These are phyloP conservation scores for Pleochaeta shiraiana DNA, from an alignment of 2,329 filamentous ascomycete species.

Conservation along the genomic window DNA sequence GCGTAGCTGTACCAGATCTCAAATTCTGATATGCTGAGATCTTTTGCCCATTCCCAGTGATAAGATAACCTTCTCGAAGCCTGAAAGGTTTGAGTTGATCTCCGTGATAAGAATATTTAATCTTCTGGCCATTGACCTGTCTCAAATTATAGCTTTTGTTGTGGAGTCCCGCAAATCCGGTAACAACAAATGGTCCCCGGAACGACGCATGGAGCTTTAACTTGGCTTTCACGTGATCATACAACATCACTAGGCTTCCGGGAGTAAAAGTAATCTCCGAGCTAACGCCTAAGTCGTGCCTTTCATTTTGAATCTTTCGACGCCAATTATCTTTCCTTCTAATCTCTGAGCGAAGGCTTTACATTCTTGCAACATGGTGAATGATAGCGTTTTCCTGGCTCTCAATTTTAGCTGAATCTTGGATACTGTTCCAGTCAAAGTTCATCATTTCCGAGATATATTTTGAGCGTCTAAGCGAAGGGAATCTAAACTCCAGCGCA, in stretches of 20 bases:
- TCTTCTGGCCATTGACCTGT: background rate
- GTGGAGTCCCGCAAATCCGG: background rate
- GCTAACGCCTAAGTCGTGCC: too few species aligned
- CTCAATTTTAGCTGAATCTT: background rate
- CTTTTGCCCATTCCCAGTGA: background rate
- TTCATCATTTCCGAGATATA: background rate
- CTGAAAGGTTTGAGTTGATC: background rate
- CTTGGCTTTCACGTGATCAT: too few species aligned
- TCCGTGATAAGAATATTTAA: background rate
- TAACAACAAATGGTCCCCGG: conserved; percentile 1
- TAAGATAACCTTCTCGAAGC: background rate
- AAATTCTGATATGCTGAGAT: background rate
- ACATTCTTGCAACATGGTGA: background rate
- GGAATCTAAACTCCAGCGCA: background rate
- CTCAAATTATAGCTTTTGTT: background rate
- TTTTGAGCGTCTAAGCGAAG: background rate
- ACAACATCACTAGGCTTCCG: too few species aligned
- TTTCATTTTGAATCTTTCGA: too few species aligned
- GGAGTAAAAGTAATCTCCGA: too few species aligned
- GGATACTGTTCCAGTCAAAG: background rate
- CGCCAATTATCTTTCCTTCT: too few species aligned
- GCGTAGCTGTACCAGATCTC: background rate
- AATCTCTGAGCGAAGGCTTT: background rate
- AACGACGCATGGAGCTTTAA: too few species aligned
- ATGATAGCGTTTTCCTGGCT: background rate